Percentiles rank a stretch among this genome's conserved stretches.
phyloP scores from a whole-genome alignment of 768 basidiomycete genomes.

The Auricularia sp. region DNA sequence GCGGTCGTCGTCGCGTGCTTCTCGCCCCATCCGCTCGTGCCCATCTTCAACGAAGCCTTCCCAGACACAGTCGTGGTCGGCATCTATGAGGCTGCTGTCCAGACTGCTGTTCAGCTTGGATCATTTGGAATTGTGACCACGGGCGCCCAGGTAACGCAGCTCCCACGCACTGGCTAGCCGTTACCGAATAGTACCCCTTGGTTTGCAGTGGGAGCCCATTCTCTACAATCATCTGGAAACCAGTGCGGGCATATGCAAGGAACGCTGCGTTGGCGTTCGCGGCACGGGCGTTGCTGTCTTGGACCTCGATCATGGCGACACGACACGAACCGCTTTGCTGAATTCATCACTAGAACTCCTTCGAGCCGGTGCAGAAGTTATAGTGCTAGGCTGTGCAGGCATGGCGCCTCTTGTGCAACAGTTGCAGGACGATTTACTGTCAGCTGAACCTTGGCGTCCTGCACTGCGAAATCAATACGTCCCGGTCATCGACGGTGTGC shows the following conservation, averaged over 20 bases:
- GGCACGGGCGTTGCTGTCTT: background rate
- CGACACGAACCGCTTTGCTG: background rate
- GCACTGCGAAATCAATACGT: background rate
- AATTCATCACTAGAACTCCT: background rate
- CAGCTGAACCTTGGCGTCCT: background rate
- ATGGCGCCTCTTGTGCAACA: background rate
- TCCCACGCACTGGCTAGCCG: too few species aligned
- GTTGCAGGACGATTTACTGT: background rate
- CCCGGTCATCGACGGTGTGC: background rate
- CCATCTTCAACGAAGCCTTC: background rate
- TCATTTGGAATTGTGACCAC: background rate
- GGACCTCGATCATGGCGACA: background rate
- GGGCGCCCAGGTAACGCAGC: background rate
- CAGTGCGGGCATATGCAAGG: background rate
- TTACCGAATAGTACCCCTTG: too few species aligned
- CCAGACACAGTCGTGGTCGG: background rate
- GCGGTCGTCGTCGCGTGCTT: background rate
- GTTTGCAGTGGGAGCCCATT: background rate
- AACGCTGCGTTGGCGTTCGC: background rate
- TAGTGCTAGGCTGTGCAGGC: background rate
- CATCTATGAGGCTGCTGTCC: background rate
- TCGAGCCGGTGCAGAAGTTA: background rate
- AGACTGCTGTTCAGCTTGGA: background rate
- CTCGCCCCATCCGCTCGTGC: background rate
- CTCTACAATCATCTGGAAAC: background rate